Base-by-base conservation (phyloP, 352 stramenopile species). In the Phytophthora citricola region DNA sequence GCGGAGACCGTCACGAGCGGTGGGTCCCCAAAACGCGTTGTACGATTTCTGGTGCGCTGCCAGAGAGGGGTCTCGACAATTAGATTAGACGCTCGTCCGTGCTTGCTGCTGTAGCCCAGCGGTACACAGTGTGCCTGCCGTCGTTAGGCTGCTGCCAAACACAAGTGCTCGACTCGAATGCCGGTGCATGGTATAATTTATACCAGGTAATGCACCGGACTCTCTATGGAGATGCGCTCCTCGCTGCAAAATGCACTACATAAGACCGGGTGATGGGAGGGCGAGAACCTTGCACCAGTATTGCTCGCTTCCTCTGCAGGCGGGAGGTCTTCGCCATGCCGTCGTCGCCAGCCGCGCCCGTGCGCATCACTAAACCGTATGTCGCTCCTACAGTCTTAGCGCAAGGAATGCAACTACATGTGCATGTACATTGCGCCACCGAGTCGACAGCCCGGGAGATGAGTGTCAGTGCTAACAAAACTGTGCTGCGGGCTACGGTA, bases 211-310 rank as follows among this genome's bases (percentile, higher is more conserved):
- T 24, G 57, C 57, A 65, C 39, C 36, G 47, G 57, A 65, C 58
- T 57, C 38, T 41, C 57, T 24, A 44, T 44, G 39, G 43, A 66
- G 58, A 59, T 66, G 58, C 58, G 9, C 31, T 34, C 31, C 31
- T 34, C 31, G 8, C 11, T 34, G 9, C 11, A 34, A 31, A 11
- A 11, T 34, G 11, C 6, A 34, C 9, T 34, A 12, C 31, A 34
- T 12, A 46, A 46, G 34, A 31, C 51, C 56, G 46, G 56, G 56
- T 43, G 56, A 64, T 64, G 56, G 34, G 56, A 34, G 31, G n/a
- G 15, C 24, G 22, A 50, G 17, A 53, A 27, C 6, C 40, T 20
- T 27, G 58, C 58, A 66, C 8, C 58, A 49, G 51, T 39, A 66
- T 54, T 59, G 58, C 58, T 46, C 24, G 15, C 31, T 36, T 32